phyloP scores from a whole-genome alignment of 78 protist genomes.

The Creolimax fragrantissima region DNA sequence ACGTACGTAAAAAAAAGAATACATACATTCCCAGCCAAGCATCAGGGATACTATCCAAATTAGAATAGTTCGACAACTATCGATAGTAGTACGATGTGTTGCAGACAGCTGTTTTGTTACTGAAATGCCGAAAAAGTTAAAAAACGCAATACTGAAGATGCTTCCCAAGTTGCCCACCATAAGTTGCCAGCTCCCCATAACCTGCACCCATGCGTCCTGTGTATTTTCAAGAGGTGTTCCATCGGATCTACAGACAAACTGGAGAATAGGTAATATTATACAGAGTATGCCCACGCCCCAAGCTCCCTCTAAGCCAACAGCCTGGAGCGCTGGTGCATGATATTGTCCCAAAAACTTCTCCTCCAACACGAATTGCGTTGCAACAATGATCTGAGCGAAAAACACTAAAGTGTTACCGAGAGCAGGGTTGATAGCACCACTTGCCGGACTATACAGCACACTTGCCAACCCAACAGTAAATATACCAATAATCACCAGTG shows the following conservation, averaged over 20 bases:
- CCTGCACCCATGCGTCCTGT: background rate
- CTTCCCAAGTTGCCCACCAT: background rate
- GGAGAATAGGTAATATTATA: background rate
- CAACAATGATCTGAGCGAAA: constrained; percentile 3
- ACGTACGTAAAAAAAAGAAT: no score
- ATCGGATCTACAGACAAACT: background rate
- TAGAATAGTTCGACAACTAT: constrained; percentile 5
- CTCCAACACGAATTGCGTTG: background rate
- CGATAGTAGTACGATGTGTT: constrained; percentile 28
- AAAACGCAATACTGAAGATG: background rate
- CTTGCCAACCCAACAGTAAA: constrained; percentile 28
- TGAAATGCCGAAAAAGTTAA: constrained; percentile 6
- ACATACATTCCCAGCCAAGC: constrained; percentile 23
- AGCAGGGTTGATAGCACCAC: background rate
- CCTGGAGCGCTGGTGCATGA: background rate
- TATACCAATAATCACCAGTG: constrained; percentile 14
- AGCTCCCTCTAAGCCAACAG: background rate
- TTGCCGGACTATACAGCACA: background rate
- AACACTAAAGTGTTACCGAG: constrained; percentile 12
- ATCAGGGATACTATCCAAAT: constrained; percentile 21
- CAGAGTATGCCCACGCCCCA: background rate
- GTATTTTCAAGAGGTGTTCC: background rate
- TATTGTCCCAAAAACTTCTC: background rate
- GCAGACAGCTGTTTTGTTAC: constrained; percentile 18
- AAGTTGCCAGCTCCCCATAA: background rate